These are phyloP conservation scores for Ogataea pilisensis DNA, from an alignment of 805 yeast species.

Conservation along the genomic window DNA sequence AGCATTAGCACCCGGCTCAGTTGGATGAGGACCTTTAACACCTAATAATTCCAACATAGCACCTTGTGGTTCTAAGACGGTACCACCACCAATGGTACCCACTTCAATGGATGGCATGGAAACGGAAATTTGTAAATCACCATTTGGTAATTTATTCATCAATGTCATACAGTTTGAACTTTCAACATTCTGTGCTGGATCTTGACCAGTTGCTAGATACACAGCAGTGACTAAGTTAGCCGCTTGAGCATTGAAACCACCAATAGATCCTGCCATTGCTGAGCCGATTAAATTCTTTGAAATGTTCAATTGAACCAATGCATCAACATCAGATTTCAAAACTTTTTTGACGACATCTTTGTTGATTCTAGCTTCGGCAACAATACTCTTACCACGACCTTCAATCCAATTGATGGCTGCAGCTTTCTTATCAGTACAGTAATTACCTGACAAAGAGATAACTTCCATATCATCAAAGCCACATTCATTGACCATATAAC, in stretches of 20 bases:
- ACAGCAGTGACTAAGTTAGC: slow-evolving; percentile 95
- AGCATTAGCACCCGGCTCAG: slow-evolving; percentile 91
- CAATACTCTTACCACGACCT: slow-evolving; percentile 97
- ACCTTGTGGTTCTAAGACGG: slow-evolving; percentile 94
- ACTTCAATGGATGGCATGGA: slow-evolving; percentile 99
- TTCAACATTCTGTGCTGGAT: slow-evolving; percentile 99
- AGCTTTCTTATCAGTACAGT: slow-evolving; percentile 96
- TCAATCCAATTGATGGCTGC: slow-evolving; percentile 99
- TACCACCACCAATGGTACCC: slow-evolving; percentile 99
- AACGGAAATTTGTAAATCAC: slow-evolving; percentile 87
- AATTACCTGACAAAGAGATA: slow-evolving; percentile 92
- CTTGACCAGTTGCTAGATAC: slow-evolving; percentile 94
- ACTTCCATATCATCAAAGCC: slow-evolving; percentile 95
- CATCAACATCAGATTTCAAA: slow-evolving; percentile 86
- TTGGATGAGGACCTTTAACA: slow-evolving; percentile 92
- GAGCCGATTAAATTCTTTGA: slow-evolving; percentile 91
- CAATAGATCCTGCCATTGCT: slow-evolving; percentile 97
- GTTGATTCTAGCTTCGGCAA: slow-evolving; percentile 92
- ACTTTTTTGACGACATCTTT: slow-evolving; percentile 74
- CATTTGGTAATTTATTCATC: slow-evolving; percentile 72
- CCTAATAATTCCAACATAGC: slow-evolving; percentile 94
- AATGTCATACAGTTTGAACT: slow-evolving; percentile 95
- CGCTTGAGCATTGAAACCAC: slow-evolving; percentile 98
- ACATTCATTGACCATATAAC: slow-evolving; percentile 77
- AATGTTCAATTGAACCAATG: slow-evolving; percentile 84